Percentiles rank a stretch among this genome's conserved stretches.
These are phyloP conservation scores for Sporothrix inflata DNA, from an alignment of 2,329 filamentous ascomycete species.

Conservation along the genomic window DNA sequence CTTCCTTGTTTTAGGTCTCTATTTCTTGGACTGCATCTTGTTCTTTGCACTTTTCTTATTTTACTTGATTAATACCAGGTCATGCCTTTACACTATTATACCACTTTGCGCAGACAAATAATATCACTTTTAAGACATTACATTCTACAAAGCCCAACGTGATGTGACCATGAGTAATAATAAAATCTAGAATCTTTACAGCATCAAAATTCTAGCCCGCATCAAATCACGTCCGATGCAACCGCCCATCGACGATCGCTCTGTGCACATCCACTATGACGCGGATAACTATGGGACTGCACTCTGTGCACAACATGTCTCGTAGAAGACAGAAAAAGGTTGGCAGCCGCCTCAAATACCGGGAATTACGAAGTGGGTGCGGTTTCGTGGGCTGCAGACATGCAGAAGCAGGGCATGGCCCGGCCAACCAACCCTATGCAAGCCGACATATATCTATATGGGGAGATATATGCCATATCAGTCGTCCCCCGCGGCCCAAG, in stretches of 20 bases:
- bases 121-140: background rate
- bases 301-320: background rate
- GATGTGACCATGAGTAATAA: background rate
- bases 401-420: slow-evolving; percentile 6
- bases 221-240: background rate
- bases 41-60: background rate
- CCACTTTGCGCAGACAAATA: slow-evolving; percentile 1
- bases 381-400: background rate
- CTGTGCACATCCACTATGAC: background rate
- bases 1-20: background rate
- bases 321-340: background rate
- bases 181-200: background rate
- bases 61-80: background rate
- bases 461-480: background rate
- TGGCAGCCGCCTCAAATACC: slow-evolving; percentile 2
- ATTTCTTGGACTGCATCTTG: background rate
- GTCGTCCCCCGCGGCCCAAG: background rate
- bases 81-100: background rate
- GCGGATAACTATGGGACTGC: background rate
- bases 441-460: background rate
- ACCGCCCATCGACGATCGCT: slow-evolving; percentile 16
- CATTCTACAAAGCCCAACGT: background rate
- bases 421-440: background rate
- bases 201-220: background rate
- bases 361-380: slow-evolving; percentile 13